A percentile compares a stretch with the other conserved stretches of the same genome.
Conservation (phyloP, 768 basidiomycete species). For the Pleurotus sapidus region DNA sequence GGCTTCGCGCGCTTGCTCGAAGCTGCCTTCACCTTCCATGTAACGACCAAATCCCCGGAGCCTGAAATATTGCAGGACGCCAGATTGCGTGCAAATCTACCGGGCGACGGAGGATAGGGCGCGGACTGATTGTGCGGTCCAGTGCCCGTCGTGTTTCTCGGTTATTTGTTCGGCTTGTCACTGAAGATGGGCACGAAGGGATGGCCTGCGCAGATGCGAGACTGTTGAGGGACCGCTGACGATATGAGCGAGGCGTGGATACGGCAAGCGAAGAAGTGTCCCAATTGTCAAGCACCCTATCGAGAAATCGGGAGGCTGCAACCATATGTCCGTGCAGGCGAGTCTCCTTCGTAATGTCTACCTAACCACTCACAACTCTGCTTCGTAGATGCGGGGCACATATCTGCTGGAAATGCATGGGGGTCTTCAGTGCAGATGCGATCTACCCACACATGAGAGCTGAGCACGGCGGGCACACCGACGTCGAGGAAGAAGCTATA, state of each 20-base stretch:
- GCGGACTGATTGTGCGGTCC: not conserved
- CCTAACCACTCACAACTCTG: not conserved
- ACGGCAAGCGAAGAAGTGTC: conserved; percentile 44
- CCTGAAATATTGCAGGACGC: conserved; percentile 67
- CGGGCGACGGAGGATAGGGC: conserved; percentile 16
- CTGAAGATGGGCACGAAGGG: conserved; percentile 46
- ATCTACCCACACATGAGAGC: conserved; percentile 33
- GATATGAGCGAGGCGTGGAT: conserved; percentile 35
- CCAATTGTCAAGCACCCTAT: conserved; percentile 41
- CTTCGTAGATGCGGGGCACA: conserved; percentile 35
- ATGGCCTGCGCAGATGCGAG: conserved; percentile 43
- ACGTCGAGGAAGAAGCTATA: conserved; percentile 1
- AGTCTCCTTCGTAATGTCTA: not conserved
- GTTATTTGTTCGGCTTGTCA: conserved; percentile 51
- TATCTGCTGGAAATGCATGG: conserved; percentile 55
- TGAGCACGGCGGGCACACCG: conserved; percentile 28
- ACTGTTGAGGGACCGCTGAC: conserved; percentile 25
- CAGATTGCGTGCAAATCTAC: conserved; percentile 72
- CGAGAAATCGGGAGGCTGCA: conserved; percentile 52
- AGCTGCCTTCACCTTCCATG: conserved; percentile 50
- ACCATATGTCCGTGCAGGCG: conserved; percentile 49
- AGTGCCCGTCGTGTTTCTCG: conserved; percentile 21
- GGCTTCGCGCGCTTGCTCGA: conserved; percentile 55
- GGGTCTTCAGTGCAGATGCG: conserved; percentile 25
- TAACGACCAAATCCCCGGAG: conserved; percentile 53